Conservation (phyloP, 2,329 filamentous ascomycete species). For the Fusarium armeniacum region DNA sequence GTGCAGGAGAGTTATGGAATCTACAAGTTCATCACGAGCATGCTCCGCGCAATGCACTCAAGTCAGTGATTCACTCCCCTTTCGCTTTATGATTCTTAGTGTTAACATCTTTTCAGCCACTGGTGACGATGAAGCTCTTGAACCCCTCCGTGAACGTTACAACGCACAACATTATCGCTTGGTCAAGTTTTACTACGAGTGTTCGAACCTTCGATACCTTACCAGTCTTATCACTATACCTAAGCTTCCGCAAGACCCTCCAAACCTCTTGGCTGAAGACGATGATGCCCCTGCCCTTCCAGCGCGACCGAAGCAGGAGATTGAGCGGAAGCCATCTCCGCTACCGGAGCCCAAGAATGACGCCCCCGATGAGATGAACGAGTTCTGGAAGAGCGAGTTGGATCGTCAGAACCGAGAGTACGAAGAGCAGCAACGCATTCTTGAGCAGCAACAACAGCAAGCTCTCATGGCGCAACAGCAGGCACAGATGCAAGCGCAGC, state of each 20-base stretch:
- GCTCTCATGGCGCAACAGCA: slow-evolving; percentile 86
- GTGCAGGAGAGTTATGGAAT: slow-evolving; percentile 99
- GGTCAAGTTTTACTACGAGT: slow-evolving; percentile 99
- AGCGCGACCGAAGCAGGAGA: slow-evolving; percentile 81
- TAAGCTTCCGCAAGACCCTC: slow-evolving; percentile 93
- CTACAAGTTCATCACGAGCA: slow-evolving; percentile 99
- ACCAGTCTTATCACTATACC: slow-evolving; percentile 97
- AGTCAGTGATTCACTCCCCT: slow-evolving; percentile 66
- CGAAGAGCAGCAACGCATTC: slow-evolving; percentile 89
- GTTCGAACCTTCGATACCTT: slow-evolving; percentile 95
- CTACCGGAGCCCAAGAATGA: slow-evolving; percentile 76
- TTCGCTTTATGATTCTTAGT: slow-evolving; percentile 11
- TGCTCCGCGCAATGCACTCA: slow-evolving; percentile 97
- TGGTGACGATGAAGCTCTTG: slow-evolving; percentile 91
- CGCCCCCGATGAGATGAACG: slow-evolving; percentile 94
- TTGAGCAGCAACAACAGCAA: slow-evolving; percentile 89
- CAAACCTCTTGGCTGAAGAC: slow-evolving; percentile 88
- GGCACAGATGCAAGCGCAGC: slow-evolving; percentile 85
- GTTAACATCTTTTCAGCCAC: slow-evolving; percentile 70
- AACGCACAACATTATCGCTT: slow-evolving; percentile 97
- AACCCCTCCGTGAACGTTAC: slow-evolving; percentile 88
- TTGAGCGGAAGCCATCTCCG: slow-evolving; percentile 76
- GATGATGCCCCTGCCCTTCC: slow-evolving; percentile 87
- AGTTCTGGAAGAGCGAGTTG: slow-evolving; percentile 97
- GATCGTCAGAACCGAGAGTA: slow-evolving; percentile 94